Evolutionary conservation across 306 rosid genomes (phyloP).

Genomic region (Cicer arietinum): DNA sequence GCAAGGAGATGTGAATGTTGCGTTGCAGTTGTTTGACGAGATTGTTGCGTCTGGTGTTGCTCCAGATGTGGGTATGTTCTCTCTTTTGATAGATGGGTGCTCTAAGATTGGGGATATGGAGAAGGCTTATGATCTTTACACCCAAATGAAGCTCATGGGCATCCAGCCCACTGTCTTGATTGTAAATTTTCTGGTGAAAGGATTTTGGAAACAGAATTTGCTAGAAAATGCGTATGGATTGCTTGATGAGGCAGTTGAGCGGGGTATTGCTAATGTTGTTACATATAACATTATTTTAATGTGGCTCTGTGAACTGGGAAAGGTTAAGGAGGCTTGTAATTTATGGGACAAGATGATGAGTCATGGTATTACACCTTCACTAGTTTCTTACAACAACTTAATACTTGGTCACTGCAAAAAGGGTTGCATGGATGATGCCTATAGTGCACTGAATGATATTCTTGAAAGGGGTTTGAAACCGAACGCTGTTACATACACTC

Average conservation of each 20-base stretch:
- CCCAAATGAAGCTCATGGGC: constrained; percentile 61
- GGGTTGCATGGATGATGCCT: constrained; percentile 62
- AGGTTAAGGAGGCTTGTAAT: constrained; percentile 61
- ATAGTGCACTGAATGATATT: constrained; percentile 55
- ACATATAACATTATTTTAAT: constrained; percentile 57
- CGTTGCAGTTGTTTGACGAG: constrained; percentile 57
- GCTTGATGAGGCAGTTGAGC: constrained; percentile 71
- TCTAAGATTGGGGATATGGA: constrained; percentile 64
- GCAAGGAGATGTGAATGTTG: constrained; percentile 63
- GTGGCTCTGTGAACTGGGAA: constrained; percentile 61
- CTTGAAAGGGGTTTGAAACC: constrained; percentile 65
- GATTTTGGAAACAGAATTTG: constrained; percentile 53
- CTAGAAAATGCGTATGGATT: constrained; percentile 57
- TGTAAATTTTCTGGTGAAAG: constrained; percentile 56
- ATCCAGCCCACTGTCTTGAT: constrained; percentile 52
- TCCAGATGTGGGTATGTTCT: constrained; percentile 59
- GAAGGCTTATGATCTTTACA: constrained; percentile 67
- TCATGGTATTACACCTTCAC: constrained; percentile 58
- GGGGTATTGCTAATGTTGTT: constrained; percentile 57
- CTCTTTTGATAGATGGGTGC: constrained; percentile 61
- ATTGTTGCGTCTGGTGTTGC: constrained; percentile 53
- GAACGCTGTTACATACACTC: constrained; percentile 56
- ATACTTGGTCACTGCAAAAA: constrained; percentile 68
- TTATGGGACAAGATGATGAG: constrained; percentile 65
- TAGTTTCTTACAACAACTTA: constrained; percentile 69